These are phyloP conservation scores for Colletotrichum gloeosporioides DNA, from an alignment of 2,329 filamentous ascomycete genomes.

Conservation along the genomic window DNA sequence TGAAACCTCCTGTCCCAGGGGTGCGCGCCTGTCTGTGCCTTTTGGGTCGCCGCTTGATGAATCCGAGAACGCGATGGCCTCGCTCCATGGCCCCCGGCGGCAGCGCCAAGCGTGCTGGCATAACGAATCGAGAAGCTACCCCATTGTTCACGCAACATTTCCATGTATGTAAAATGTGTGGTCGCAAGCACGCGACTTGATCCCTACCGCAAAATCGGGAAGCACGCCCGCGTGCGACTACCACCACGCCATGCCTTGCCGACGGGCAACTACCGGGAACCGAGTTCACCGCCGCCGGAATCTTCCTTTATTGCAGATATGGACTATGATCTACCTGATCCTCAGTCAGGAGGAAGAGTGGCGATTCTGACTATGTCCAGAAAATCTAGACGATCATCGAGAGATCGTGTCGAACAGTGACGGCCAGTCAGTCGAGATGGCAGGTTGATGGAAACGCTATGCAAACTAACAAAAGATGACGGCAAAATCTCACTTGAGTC, in stretches of 20 bases:
- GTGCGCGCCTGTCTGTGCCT: not conserved
- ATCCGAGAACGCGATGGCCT: not conserved
- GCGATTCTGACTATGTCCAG: too few relatives aligned
- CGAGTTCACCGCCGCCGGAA: fast-evolving
- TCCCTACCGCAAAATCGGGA: not conserved
- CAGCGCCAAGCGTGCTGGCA: fast-evolving
- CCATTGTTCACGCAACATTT: not conserved
- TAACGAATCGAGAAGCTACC: not conserved
- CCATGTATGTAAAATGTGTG: not conserved
- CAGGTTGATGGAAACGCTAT: too few relatives aligned
- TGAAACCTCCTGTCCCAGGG: not conserved
- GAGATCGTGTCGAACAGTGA: not conserved
- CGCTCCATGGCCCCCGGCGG: not conserved
- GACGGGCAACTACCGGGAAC: not conserved
- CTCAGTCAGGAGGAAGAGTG: too few relatives aligned
- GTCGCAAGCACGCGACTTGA: not conserved
- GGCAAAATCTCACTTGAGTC: not conserved
- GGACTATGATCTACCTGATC: too few relatives aligned
- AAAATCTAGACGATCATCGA: not conserved
- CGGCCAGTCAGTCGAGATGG: not conserved
- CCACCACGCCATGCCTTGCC: fast-evolving
- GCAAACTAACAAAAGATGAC: too few relatives aligned
- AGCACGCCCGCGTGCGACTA: not conserved
- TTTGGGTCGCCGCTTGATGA: not conserved
- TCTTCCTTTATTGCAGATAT: not conserved